Base-by-base conservation (phyloP, 164 flowering plant genomes). In the Echeveria elegans region DNA sequence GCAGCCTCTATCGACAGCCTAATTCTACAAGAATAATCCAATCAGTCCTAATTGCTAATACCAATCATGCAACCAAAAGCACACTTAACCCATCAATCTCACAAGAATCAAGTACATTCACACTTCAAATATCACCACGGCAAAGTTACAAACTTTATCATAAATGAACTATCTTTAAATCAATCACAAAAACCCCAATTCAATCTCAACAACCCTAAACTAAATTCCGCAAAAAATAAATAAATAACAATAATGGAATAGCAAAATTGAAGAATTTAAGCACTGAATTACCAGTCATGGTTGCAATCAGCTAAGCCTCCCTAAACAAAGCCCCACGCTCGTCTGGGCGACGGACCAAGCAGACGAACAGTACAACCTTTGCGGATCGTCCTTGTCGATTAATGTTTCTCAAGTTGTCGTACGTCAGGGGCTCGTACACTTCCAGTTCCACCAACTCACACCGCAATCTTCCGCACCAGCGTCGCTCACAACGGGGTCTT, bases 251-350 rank as follows among this genome's bases (percentile, higher is more conserved):
- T 10, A n/a, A n/a, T n/a, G n/a, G 19, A 50, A 52, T 23, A 21
- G 23, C 8, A 0, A n/a, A n/a, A n/a, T n/a, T n/a, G n/a, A n/a
- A n/a, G n/a, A n/a, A n/a, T n/a, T 9, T 23, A 52, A 23, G 12
- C 58, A 56, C 32, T 56, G 18, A 56, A 26, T 26, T 56, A 56
- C 61, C 61, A 11, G 61, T 56, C 61, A 56, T 56, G 61, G 32
- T 28, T 56, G 32, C 61, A 56, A 56, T 19, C n/a, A 47, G 52
- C 52, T 18, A 2, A n/a, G n/a, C n/a, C n/a, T n/a, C n/a, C n/a
- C n/a, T n/a, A n/a, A n/a, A n/a, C n/a, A n/a, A n/a, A n/a, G n/a
- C n/a, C n/a, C n/a, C 52, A 53, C 29, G 30, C 59, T 53, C 1
- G 29, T n/a, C 59, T 23, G 29, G 24, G 59, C 59, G 30, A 2